Base-by-base conservation (phyloP, 148 eudicot species). In the Diospyros lotus region DNA sequence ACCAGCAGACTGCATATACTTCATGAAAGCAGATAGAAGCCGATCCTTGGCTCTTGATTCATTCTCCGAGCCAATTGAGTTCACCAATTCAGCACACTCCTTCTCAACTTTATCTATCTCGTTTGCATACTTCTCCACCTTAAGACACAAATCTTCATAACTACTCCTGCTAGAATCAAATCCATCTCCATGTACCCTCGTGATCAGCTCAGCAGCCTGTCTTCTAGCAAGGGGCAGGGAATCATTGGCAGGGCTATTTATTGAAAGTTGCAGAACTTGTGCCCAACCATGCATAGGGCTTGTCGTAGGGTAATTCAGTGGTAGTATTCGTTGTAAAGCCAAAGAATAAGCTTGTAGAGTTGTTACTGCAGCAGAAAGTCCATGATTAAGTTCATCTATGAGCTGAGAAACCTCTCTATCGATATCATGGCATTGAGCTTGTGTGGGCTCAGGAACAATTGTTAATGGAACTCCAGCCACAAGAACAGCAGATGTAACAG, bases 401-500 rank as follows among this genome's bases (percentile, higher is more conserved):
- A 87, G 82, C 73, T 88, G 92, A 79, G 91, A 85, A 73, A 93
- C 84, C 81, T 95, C 99, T 79, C 84, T 82, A 80, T 95, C 98
- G 50, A 91, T 93, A 72, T 93, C 99, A 66, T 75, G 88, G 82
- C 99, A 93, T 81, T 95, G 97, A 77, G 86, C 91, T 84, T 93
- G 99, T 66, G 99, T 93, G 75, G 98, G 98, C 82, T 95, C 99
- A 38, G 99, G 99, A 85, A 95, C 98, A 58, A 93, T 82, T 68
- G 97, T 87, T 79, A 93, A 80, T 73, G 99, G 97, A 79, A 95
- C 94, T 77, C 97, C 94, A 75, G 97, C 95, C 63, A 76, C 87
- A 52, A 88, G 80, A 85, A 93, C 98, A 74, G 99, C 94, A 73
- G 94, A 83, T 73, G 84, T 81, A 71, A 95, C 94, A 74, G 91